Percentiles rank a stretch among this genome's conserved stretches.
phyloP scores from a whole-genome alignment of 1,284 basidiomycete species.

The Moesziomyces globuligerus region DNA sequence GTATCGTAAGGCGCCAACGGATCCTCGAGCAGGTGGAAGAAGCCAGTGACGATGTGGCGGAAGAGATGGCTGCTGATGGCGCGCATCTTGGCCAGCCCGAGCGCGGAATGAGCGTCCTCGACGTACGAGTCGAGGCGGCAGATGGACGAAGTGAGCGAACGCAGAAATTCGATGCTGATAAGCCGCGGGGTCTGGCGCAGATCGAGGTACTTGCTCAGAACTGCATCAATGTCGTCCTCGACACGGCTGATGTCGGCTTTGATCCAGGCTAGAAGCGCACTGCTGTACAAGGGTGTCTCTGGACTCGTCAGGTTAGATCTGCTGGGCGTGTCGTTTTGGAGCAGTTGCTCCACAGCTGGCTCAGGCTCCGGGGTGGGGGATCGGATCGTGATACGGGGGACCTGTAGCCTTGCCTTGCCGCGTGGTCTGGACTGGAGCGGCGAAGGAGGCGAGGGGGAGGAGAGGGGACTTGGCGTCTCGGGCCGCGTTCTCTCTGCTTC shows the following conservation, averaged over 20 bases:
- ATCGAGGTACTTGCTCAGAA: constrained; percentile 31
- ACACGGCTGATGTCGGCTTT: constrained; percentile 12
- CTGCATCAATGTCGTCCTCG: constrained; percentile 18
- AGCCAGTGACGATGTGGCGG: constrained; percentile 35
- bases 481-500: not conserved
- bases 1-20: constrained; percentile 14
- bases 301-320: not conserved
- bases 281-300: constrained; percentile 6
- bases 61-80: constrained; percentile 33
- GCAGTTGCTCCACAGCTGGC: not conserved
- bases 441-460: constrained; percentile 1
- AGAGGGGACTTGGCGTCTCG: not conserved
- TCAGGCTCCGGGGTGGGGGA: constrained; percentile 25
- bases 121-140: constrained; percentile 22
- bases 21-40: constrained; percentile 36
- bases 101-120: constrained; percentile 11
- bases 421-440: not conserved
- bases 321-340: not conserved
- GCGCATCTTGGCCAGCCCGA: constrained; percentile 20
- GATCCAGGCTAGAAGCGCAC: constrained; percentile 3
- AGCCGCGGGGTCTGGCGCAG: not conserved
- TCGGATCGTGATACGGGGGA: constrained; percentile 24
- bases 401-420: not conserved
- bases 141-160: constrained; percentile 16
- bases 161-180: constrained; percentile 26